Evolutionary conservation across 163 green algal genomes (phyloP).

Genomic region (Chlorella variabilis): DNA sequence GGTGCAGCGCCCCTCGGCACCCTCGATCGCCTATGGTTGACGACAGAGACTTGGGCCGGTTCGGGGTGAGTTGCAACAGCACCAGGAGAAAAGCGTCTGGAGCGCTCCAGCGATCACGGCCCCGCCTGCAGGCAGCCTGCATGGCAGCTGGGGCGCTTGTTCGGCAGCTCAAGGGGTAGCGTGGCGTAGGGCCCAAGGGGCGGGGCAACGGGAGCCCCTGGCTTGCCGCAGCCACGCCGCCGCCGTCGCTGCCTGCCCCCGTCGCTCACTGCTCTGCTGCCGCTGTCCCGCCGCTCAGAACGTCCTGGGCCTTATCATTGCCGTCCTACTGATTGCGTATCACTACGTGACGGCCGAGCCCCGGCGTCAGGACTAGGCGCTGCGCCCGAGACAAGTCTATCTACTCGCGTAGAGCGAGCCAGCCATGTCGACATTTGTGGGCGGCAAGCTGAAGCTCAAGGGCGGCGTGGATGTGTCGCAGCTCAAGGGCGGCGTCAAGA

Average conservation of each 20-base stretch:
- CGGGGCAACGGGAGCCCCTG: no score
- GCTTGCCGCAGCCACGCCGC: no score
- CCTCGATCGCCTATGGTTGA: no score
- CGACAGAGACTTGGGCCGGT: constrained; percentile 42
- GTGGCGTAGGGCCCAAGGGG: no score
- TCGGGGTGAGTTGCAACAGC: constrained; percentile 37
- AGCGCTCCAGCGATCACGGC: no score
- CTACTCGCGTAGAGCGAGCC: not conserved
- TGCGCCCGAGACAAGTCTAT: not conserved
- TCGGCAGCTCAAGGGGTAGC: no score
- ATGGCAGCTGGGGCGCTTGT: no score
- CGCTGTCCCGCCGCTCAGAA: constrained; percentile 59
- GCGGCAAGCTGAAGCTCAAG: constrained; percentile 90
- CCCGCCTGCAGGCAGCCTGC: no score
- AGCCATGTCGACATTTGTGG: constrained; percentile 67
- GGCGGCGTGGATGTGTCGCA: constrained; percentile 53
- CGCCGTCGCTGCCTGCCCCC: not conserved
- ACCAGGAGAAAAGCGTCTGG: no score
- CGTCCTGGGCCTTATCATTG: constrained; percentile 83
- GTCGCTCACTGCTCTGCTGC: no score
- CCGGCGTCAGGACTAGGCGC: constrained; percentile 9
- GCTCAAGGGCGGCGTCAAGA: constrained; percentile 65
- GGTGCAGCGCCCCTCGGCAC: no score
- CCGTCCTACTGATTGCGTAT: constrained; percentile 87
- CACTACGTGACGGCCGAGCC: constrained; percentile 86